phyloP scores from a whole-genome alignment of 441 rosid genomes.

The Rhodomyrtus psidioides region DNA sequence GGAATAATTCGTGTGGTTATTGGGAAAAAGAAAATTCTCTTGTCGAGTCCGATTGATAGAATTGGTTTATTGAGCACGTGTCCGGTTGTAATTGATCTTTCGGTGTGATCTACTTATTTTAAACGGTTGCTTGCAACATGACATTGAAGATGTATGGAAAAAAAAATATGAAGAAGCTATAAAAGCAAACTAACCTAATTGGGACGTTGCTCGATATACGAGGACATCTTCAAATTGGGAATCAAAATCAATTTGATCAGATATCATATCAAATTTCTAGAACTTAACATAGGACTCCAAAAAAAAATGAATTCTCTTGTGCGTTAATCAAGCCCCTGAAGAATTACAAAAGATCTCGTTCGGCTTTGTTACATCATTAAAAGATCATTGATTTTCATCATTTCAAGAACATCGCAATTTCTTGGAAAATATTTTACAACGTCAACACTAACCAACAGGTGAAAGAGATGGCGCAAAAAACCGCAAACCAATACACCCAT shows the following conservation, averaged over 20 bases:
- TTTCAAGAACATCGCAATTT: background rate
- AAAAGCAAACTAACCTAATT: background rate
- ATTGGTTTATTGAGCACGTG: background rate
- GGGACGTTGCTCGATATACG: background rate
- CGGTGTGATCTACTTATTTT: background rate
- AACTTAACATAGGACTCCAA: background rate
- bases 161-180: background rate
- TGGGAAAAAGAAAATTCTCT: background rate
- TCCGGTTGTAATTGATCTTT: background rate
- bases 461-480: accelerated
- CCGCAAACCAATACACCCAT: too few species aligned
- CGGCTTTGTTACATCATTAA: background rate
- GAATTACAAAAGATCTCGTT: background rate
- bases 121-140: background rate
- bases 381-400: background rate
- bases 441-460: background rate
- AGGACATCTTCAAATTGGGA: background rate
- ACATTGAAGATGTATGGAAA: background rate
- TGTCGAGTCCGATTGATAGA: accelerated
- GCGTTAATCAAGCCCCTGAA: background rate
- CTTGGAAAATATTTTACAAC: background rate
- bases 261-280: background rate
- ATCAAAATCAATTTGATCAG: background rate
- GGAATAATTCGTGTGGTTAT: accelerated
- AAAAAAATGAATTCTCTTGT: background rate